Conservation (phyloP, 2,329 filamentous ascomycete genomes). For the Talaromyces sp. region DNA sequence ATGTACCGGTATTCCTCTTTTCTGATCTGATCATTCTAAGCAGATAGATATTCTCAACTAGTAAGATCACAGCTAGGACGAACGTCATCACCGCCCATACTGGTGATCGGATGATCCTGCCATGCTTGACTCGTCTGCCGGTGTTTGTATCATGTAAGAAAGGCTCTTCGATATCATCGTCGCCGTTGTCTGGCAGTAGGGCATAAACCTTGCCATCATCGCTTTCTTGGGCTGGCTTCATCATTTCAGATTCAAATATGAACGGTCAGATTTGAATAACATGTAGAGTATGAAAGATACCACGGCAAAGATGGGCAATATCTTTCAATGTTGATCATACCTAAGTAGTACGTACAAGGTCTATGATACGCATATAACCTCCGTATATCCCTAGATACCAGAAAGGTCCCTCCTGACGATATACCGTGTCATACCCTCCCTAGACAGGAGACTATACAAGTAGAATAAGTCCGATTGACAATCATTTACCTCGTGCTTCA, state of each 20-base stretch:
- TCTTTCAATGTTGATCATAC: neutral
- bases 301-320: neutral
- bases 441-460: neutral
- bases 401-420: neutral
- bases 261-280: too few species aligned
- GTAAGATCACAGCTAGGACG: neutral
- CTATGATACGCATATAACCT: neutral
- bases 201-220: neutral
- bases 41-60: slow-evolving; percentile 2
- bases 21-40: neutral
- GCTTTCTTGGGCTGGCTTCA: neutral
- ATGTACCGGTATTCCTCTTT: neutral
- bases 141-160: neutral
- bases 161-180: slow-evolving; percentile 3
- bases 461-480: neutral
- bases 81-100: neutral
- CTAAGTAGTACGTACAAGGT: neutral
- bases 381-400: neutral
- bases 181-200: neutral
- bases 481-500: neutral
- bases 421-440: neutral
- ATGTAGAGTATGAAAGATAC: neutral
- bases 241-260: neutral
- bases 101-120: neutral
- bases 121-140: neutral